Conservation (phyloP, 106 monocot genomes). For the Acorus gramineus region DNA sequence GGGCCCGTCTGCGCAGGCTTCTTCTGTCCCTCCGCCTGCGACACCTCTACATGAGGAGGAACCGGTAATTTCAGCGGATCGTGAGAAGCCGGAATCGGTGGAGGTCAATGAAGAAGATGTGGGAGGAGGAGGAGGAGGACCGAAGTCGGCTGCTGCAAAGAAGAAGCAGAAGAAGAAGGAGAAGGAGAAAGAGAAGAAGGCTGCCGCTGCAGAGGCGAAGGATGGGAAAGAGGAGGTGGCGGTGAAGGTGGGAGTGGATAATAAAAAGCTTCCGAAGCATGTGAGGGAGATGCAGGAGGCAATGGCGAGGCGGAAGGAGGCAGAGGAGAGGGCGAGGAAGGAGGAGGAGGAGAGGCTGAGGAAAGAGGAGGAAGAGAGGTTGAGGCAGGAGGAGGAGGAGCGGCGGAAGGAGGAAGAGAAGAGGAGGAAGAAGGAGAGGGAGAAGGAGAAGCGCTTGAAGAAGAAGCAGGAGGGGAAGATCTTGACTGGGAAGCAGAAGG, state of each 20-base stretch:
- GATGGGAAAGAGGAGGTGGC: slow-evolving; percentile 41
- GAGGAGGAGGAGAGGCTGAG: slow-evolving; percentile 85
- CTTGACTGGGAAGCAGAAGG: slow-evolving; percentile 81
- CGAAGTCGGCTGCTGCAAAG: slow-evolving; percentile 59
- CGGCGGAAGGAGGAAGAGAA: slow-evolving; percentile 75
- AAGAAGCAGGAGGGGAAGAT: slow-evolving; percentile 81
- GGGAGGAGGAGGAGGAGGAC: slow-evolving; percentile 31
- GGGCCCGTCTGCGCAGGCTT: too few species aligned
- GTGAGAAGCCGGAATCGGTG: not conserved
- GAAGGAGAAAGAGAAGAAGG: slow-evolving; percentile 66
- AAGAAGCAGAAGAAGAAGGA: slow-evolving; percentile 86
- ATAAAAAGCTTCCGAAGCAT: slow-evolving; percentile 77
- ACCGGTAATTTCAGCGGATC: not conserved
- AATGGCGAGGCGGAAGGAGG: slow-evolving; percentile 66
- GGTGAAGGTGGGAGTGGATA: slow-evolving; percentile 24
- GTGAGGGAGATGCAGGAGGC: slow-evolving; percentile 94
- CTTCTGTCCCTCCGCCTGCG: not conserved
- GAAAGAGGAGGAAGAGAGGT: slow-evolving; percentile 83
- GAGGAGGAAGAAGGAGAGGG: slow-evolving; percentile 83
- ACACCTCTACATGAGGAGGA: slow-evolving; percentile 1
- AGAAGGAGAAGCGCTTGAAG: slow-evolving; percentile 80
- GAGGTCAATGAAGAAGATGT: slow-evolving; percentile 32
- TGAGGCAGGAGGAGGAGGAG: slow-evolving; percentile 55
- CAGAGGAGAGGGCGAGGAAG: slow-evolving; percentile 64
- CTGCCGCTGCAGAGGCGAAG: not conserved